phyloP scores from a whole-genome alignment of 208 protist genomes.

The Acanthamoeba culbertsoni region DNA sequence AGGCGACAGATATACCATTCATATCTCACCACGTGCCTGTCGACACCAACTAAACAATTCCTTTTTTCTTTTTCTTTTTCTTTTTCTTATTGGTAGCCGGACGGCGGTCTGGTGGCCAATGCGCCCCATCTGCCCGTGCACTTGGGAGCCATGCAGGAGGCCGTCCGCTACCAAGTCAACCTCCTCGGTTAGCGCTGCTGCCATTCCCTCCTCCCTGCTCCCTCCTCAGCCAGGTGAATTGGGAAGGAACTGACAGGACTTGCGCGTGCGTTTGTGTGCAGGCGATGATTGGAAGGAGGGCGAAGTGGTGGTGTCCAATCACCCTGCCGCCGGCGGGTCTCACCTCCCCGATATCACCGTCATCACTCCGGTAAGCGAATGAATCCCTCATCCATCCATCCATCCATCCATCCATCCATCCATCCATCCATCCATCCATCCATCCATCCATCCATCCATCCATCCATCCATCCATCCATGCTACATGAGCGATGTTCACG shows the following conservation, averaged over 20 bases:
- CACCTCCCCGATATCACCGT: conserved; percentile 97
- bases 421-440: conserved; percentile 89
- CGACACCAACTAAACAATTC: background rate
- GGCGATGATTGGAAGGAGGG: conserved; percentile 86
- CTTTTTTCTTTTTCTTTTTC: background rate
- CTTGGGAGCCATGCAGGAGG: conserved; percentile 92
- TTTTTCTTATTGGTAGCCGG: conserved; percentile 83
- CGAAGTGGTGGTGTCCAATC: conserved; percentile 93
- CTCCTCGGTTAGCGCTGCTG: conserved; percentile 8
- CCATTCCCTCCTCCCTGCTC: background rate
- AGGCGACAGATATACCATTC: background rate
- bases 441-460: background rate
- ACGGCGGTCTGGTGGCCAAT: conserved; percentile 94
- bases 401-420: conserved; percentile 74
- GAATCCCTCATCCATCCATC: background rate
- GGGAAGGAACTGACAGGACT: too few species aligned
- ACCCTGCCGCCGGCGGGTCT: conserved; percentile 91
- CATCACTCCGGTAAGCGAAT: conserved; percentile 89
- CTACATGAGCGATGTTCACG: too few species aligned
- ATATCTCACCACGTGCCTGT: background rate
- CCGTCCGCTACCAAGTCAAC: conserved; percentile 88
- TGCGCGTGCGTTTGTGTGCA: too few species aligned
- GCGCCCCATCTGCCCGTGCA: conserved; percentile 96
- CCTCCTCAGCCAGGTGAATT: background rate
- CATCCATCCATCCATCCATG: conserved; percentile 74